Evolutionary conservation across 345 rosid species (phyloP).

Genomic region (Triadica sebifera): DNA sequence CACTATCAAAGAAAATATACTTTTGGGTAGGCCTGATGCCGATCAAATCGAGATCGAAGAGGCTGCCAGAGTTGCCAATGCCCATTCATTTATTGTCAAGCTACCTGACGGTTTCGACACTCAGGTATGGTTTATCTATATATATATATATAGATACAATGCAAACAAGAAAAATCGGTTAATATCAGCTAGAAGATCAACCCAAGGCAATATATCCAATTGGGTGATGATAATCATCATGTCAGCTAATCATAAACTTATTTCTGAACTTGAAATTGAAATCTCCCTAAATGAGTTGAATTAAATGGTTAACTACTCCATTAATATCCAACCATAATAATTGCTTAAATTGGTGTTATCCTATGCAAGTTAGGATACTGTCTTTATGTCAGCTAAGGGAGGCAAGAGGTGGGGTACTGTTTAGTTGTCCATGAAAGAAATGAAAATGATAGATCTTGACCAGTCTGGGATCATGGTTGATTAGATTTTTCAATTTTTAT

Average conservation of each 20-base stretch:
- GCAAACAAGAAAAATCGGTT: too few relatives aligned
- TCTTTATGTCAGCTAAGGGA: constrained; percentile 37
- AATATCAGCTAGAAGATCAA: too few relatives aligned
- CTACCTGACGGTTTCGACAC: constrained; percentile 92
- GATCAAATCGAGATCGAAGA: constrained; percentile 76
- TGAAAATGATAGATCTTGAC: constrained; percentile 48
- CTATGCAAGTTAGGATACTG: constrained; percentile 19
- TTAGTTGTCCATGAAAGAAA: constrained; percentile 32
- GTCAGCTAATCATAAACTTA: too few relatives aligned
- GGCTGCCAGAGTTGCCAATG: constrained; percentile 97
- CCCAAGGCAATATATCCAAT: too few relatives aligned
- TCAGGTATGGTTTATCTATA: constrained; percentile 47
- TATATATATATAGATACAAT: too few relatives aligned
- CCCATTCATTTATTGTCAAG: constrained; percentile 90
- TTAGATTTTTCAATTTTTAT: constrained; percentile 20
- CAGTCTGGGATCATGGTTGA: constrained; percentile 6
- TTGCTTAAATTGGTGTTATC: neutral
- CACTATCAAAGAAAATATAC: constrained; percentile 87
- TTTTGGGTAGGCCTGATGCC: constrained; percentile 88
- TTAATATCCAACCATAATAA: neutral
- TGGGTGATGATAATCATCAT: too few relatives aligned
- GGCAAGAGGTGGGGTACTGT: constrained; percentile 38
- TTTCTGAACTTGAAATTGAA: constrained; percentile 2
- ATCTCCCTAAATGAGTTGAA: constrained; percentile 7
- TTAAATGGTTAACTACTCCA: neutral